Evolutionary conservation across 345 rosid species (phyloP).

Genomic region (Carallia brachiata): DNA sequence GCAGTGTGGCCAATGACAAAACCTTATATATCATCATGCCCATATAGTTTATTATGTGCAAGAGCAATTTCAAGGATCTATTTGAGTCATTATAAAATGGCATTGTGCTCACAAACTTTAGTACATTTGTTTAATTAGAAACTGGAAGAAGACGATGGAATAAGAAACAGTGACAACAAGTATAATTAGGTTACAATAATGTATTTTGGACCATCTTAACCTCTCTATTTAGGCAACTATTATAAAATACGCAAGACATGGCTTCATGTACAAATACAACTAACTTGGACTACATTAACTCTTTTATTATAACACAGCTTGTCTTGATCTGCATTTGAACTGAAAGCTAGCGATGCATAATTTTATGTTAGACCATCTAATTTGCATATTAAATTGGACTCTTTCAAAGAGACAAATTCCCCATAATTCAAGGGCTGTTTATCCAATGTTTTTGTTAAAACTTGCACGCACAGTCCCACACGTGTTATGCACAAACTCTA

Average conservation of each 20-base stretch:
- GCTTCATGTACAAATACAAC: slow-evolving; percentile 14
- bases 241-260: slow-evolving; percentile 4
- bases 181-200: slow-evolving; percentile 1
- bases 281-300: slow-evolving; percentile 19
- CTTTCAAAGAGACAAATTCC: slow-evolving; percentile 23
- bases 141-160: neutral
- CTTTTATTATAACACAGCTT: slow-evolving; percentile 19
- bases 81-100: too few relatives aligned
- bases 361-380: too few relatives aligned
- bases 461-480: neutral
- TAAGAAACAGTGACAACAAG: neutral
- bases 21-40: too few relatives aligned
- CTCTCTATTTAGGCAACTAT: slow-evolving; percentile 15
- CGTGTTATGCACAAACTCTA: too few relatives aligned
- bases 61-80: too few relatives aligned
- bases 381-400: slow-evolving; percentile 17
- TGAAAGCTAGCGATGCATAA: neutral
- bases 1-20: too few relatives aligned
- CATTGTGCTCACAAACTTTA: too few relatives aligned
- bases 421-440: slow-evolving; percentile 22
- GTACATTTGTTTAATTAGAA: neutral
- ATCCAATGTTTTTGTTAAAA: slow-evolving; percentile 13
- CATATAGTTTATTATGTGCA: too few relatives aligned
- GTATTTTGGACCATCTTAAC: slow-evolving; percentile 20
- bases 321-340: slow-evolving; percentile 22